A percentile compares a stretch with the other conserved stretches of the same genome.
Conservation (phyloP, 2,329 filamentous ascomycete genomes). For the Aspergillus transmontanensis region DNA sequence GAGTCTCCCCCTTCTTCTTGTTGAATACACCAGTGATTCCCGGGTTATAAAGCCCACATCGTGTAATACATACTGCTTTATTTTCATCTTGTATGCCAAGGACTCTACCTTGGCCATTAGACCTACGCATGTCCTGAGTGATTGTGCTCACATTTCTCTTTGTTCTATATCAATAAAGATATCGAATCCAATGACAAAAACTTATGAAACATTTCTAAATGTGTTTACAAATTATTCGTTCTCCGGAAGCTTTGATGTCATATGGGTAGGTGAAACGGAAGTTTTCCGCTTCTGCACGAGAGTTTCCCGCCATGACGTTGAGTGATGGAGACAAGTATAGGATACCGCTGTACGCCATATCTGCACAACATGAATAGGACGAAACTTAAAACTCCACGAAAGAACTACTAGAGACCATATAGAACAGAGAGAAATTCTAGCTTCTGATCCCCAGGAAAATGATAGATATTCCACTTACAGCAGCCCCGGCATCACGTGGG, state of each 20-base stretch:
- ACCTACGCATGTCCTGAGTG: background rate
- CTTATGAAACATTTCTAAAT: background rate
- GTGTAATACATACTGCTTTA: constrained; percentile 12
- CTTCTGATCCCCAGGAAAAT: background rate
- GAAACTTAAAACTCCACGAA: background rate
- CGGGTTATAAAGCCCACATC: constrained; percentile 13
- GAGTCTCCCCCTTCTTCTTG: constrained; percentile 12
- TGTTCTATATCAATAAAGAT: constrained; percentile 1
- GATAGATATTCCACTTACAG: background rate
- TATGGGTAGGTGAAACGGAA: background rate
- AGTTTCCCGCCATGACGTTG: constrained; percentile 13
- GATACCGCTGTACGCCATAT: background rate
- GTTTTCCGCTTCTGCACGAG: constrained; percentile 7
- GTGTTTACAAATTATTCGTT: background rate
- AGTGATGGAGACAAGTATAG: too few species aligned
- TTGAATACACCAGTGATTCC: constrained; percentile 22
- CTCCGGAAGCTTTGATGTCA: background rate
- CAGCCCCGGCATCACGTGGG: constrained; percentile 14
- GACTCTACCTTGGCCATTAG: background rate
- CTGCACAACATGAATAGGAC: background rate
- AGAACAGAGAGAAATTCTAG: background rate
- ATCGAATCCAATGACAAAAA: background rate
- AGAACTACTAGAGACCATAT: background rate
- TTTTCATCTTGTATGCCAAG: constrained; percentile 11
- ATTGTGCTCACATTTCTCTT: background rate